Percentiles rank a stretch among this genome's conserved stretches.
These are phyloP conservation scores for Pleurotus djamor DNA, from an alignment of 768 basidiomycete species.

Conservation along the genomic window DNA sequence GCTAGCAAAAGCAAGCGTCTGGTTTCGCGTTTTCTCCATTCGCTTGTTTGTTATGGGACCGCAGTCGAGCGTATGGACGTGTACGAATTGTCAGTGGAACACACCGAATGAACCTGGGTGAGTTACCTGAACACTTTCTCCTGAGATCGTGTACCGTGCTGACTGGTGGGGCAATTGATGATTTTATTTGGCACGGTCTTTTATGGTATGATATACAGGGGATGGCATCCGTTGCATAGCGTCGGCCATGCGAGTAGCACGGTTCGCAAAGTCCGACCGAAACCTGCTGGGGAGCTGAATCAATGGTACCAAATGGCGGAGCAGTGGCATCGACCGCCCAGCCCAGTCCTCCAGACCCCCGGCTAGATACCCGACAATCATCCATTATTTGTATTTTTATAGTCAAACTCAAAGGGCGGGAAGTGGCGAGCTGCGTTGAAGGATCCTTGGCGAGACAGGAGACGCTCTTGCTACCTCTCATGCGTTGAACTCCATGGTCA, in stretches of 20 bases:
- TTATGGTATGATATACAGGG: not conserved
- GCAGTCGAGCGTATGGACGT: not conserved
- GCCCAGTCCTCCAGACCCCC: not conserved
- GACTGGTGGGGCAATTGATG: too few relatives aligned
- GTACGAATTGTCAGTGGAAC: not conserved
- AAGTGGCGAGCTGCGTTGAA: too few relatives aligned
- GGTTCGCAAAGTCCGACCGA: not conserved
- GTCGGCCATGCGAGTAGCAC: not conserved
- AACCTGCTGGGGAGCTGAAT: not conserved
- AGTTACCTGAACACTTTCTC: not conserved
- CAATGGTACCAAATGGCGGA: not conserved
- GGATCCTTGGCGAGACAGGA: too few relatives aligned
- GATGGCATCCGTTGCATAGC: not conserved
- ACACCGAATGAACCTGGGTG: not conserved
- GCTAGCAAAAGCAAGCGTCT: conserved; percentile 4
- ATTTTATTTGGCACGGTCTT: too few relatives aligned
- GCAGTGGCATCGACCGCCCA: conserved; percentile 5
- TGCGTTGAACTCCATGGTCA: too few relatives aligned
- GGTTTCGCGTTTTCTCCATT: conserved; percentile 5
- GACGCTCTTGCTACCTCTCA: too few relatives aligned
- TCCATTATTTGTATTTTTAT: not conserved
- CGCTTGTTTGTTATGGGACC: not conserved
- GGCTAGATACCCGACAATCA: not conserved
- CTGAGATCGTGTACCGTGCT: not conserved
- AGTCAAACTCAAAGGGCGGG: too few relatives aligned